Conservation (phyloP, 495 filamentous ascomycete genomes). For the Aspergillus olivimuriae region DNA sequence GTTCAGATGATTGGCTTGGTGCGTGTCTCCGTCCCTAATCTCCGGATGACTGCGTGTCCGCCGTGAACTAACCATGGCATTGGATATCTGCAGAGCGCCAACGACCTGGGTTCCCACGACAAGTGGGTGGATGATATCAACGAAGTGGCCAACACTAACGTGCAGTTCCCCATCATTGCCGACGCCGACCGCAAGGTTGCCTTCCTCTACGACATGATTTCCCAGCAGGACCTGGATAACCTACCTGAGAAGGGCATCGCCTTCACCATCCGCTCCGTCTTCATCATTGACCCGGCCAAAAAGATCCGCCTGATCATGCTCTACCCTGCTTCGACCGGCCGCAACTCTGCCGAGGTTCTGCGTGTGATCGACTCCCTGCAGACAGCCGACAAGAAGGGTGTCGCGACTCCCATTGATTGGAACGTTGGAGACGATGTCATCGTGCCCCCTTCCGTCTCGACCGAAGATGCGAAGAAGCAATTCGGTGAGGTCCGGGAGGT, state of each 20-base stretch:
- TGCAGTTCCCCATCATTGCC: constrained; percentile 64
- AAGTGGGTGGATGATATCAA: constrained; percentile 63
- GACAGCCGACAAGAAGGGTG: constrained; percentile 55
- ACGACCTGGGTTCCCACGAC: constrained; percentile 52
- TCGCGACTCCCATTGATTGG: constrained; percentile 63
- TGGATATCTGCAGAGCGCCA: constrained; percentile 41
- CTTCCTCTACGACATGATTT: constrained; percentile 63
- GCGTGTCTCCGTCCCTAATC: constrained; percentile 5
- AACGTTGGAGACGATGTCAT: constrained; percentile 59
- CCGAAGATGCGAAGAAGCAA: constrained; percentile 59
- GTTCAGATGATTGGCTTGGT: constrained; percentile 64
- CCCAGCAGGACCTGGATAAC: constrained; percentile 50
- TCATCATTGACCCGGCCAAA: constrained; percentile 64
- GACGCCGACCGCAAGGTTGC: constrained; percentile 60
- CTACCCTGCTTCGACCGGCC: constrained; percentile 60
- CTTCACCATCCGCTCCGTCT: constrained; percentile 63
- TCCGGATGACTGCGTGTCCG: neutral
- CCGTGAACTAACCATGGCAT: neutral
- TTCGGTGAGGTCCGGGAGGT: constrained; percentile 59
- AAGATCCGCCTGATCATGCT: constrained; percentile 63
- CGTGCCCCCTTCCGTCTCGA: constrained; percentile 56
- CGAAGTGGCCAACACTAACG: constrained; percentile 47
- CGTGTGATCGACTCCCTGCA: constrained; percentile 61
- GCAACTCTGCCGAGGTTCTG: constrained; percentile 61
- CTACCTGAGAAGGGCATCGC: constrained; percentile 52